Conservation (phyloP, 768 basidiomycete species). For the Pulveroboletus ravenelii region DNA sequence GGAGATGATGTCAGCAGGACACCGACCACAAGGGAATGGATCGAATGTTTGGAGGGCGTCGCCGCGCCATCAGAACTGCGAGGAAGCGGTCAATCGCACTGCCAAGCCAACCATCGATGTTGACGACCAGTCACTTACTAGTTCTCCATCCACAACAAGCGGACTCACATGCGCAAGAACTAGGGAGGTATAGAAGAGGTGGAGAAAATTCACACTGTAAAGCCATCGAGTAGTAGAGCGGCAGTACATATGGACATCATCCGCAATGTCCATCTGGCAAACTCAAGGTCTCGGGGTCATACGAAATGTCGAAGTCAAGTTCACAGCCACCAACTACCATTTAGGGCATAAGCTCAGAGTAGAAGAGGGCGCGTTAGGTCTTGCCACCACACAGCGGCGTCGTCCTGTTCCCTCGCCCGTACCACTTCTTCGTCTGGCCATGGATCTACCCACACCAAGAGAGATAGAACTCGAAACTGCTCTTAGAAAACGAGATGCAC, state of each 20-base stretch:
- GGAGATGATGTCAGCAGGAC: conserved; percentile 13
- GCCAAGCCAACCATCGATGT: too few relatives aligned
- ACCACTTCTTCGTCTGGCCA: conserved; percentile 26
- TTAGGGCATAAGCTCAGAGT: conserved; percentile 27
- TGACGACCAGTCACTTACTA: too few relatives aligned
- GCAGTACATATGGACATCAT: too few relatives aligned
- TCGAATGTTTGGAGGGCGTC: too few relatives aligned
- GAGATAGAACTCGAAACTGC: conserved; percentile 80
- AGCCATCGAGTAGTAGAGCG: not conserved
- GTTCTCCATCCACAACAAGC: too few relatives aligned
- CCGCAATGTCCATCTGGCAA: not conserved
- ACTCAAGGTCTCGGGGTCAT: not conserved
- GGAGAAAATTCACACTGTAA: not conserved
- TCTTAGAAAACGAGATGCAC: conserved; percentile 69
- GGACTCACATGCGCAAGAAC: too few relatives aligned
- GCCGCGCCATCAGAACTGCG: too few relatives aligned
- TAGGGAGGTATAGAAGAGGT: too few relatives aligned
- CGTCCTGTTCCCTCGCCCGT: conserved; percentile 11
- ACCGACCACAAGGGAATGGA: too few relatives aligned
- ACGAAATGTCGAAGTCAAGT: conserved; percentile 1
- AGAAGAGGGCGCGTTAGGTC: conserved; percentile 24
- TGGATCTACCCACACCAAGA: conserved; percentile 69
- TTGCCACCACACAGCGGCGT: conserved; percentile 30
- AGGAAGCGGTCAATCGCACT: too few relatives aligned
- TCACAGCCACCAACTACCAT: conserved; percentile 30